Conservation (phyloP, 2,329 filamentous ascomycete species). For the Nemania sp. region DNA sequence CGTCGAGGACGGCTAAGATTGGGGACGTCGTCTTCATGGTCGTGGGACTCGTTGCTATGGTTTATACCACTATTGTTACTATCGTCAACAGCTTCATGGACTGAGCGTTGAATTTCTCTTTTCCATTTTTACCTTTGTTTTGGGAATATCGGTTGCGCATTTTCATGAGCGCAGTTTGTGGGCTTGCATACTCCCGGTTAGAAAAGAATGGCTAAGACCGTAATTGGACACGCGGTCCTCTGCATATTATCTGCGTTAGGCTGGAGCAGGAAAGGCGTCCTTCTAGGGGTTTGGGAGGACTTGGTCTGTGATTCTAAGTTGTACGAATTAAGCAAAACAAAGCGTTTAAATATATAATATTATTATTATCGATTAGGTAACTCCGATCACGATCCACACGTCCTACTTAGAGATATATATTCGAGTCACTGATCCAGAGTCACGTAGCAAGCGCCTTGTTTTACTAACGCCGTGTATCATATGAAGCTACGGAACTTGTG, state of each 20-base stretch:
- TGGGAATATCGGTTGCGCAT: neutral
- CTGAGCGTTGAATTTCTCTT: conserved; percentile 31
- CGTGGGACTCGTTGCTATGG: conserved; percentile 74
- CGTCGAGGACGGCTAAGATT: conserved; percentile 64
- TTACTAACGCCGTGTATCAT: too few relatives aligned
- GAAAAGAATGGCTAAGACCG: conserved; percentile 23
- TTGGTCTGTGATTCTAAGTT: neutral
- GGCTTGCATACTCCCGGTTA: conserved; percentile 17
- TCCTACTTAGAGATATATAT: too few relatives aligned
- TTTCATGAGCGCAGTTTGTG: neutral
- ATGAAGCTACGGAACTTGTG: too few relatives aligned
- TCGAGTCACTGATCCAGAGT: too few relatives aligned
- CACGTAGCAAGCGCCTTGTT: too few relatives aligned
- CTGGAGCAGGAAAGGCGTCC: conserved; percentile 1
- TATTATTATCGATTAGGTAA: too few relatives aligned
- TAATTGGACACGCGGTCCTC: neutral
- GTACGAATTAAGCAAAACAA: too few relatives aligned
- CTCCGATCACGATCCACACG: too few relatives aligned
- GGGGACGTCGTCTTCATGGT: conserved; percentile 73
- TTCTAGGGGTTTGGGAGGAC: neutral
- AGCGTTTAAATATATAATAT: neutral
- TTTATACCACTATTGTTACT: conserved; percentile 77
- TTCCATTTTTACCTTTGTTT: too few relatives aligned
- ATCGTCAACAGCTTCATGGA: conserved; percentile 57
- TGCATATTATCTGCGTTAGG: neutral